Conservation (phyloP, 495 filamentous ascomycete species). For the Lasiosphaeria hispida region DNA sequence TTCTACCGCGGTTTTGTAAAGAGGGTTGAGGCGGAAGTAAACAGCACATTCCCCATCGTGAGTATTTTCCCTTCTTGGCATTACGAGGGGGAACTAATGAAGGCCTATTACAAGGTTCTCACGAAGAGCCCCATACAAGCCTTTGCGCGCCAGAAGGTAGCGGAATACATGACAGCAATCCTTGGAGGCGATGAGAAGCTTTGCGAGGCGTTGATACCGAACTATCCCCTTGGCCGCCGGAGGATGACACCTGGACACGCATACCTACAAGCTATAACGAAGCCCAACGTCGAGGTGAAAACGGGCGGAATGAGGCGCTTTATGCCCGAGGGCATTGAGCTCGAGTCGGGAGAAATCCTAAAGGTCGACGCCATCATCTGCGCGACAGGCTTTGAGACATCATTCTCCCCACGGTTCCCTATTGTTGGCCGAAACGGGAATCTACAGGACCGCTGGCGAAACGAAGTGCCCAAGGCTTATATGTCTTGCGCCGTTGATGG, state of each 20-base stretch:
- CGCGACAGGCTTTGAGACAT: constrained; percentile 65
- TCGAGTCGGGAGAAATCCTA: constrained; percentile 53
- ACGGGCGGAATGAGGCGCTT: constrained; percentile 55
- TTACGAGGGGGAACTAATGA: neutral
- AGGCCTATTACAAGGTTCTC: constrained; percentile 25
- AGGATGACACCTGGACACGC: constrained; percentile 67
- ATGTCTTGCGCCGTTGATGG: constrained; percentile 45
- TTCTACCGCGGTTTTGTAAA: constrained; percentile 38
- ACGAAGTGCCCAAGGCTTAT: constrained; percentile 40
- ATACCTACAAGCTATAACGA: constrained; percentile 62
- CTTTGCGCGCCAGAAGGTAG: constrained; percentile 32
- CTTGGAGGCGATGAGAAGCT: constrained; percentile 40
- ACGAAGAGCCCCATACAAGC: constrained; percentile 37
- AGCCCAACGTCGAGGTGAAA: constrained; percentile 60
- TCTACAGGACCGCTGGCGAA: constrained; percentile 41
- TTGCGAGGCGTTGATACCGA: constrained; percentile 57
- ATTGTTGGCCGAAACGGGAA: constrained; percentile 54
- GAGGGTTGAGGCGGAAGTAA: constrained; percentile 42
- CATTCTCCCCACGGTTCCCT: constrained; percentile 60
- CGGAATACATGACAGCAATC: constrained; percentile 46
- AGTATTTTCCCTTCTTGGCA: neutral
- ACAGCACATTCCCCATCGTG: constrained; percentile 48
- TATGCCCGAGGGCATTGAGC: constrained; percentile 57
- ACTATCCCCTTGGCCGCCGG: constrained; percentile 63
- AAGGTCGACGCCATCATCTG: constrained; percentile 65